These are phyloP conservation scores for Fusarium coicis DNA, from an alignment of 2,329 filamentous ascomycete species.

Conservation along the genomic window DNA sequence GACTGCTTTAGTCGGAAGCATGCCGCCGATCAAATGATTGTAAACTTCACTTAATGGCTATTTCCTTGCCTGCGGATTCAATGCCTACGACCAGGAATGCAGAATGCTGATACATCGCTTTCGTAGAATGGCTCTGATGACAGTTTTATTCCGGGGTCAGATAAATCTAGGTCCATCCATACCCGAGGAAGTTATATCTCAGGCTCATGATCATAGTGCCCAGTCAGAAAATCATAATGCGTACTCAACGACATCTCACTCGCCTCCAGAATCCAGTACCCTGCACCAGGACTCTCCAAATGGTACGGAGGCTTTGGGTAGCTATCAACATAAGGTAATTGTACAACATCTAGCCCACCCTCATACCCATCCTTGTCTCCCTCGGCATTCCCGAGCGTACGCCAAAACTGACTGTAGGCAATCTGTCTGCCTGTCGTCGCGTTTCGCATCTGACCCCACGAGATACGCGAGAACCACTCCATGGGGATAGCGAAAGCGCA, in stretches of 20 bases:
- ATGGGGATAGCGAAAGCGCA: neutral
- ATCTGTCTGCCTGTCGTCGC: neutral
- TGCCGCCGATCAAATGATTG: neutral
- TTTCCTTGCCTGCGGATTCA: no score
- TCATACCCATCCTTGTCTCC: neutral
- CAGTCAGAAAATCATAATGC: neutral
- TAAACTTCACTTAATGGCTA: no score
- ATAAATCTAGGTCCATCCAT: neutral
- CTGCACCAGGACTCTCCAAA: neutral
- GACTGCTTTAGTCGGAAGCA: neutral
- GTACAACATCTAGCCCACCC: neutral
- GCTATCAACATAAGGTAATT: constrained; percentile 1
- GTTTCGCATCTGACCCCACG: neutral
- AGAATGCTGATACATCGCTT: neutral
- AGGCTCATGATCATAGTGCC: neutral
- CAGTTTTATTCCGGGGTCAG: no score
- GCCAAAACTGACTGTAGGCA: constrained; percentile 5
- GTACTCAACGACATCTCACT: neutral
- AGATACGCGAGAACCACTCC: neutral
- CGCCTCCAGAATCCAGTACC: constrained; percentile 13
- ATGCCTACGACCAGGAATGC: no score
- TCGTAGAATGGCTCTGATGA: no score
- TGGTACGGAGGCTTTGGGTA: constrained; percentile 5
- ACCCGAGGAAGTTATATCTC: neutral
- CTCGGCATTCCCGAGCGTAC: neutral